Conservation (phyloP, 371 early-diverging fungal genomes). For the Actinomucor elegans region DNA sequence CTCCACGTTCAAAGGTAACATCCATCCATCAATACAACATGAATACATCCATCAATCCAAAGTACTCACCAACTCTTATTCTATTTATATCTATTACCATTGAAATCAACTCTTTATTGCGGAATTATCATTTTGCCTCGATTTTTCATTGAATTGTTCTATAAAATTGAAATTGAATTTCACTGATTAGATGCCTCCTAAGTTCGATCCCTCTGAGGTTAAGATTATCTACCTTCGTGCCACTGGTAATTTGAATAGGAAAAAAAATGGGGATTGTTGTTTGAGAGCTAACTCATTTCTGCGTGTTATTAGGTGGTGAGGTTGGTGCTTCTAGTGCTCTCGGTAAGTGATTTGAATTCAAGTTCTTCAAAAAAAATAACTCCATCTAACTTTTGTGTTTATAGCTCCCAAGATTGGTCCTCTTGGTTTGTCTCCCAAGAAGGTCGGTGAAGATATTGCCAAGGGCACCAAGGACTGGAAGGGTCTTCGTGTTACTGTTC, state of each 20-base stretch:
- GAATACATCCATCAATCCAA: slow-evolving; percentile 21
- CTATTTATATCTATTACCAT: not conserved
- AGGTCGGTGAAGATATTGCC: slow-evolving; percentile 99
- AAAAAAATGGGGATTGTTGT: not conserved
- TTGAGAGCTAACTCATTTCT: not conserved
- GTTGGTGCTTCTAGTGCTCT: slow-evolving; percentile 97
- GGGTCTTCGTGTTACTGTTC: slow-evolving; percentile 97
- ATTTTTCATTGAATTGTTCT: too few species aligned
- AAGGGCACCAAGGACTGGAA: slow-evolving; percentile 94
- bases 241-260: slow-evolving; percentile 65
- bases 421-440: slow-evolving; percentile 98
- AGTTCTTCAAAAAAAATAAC: not conserved
- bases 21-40: slow-evolving; percentile 13
- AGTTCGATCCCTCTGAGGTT: slow-evolving; percentile 87
- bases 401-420: slow-evolving; percentile 99
- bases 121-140: too few species aligned
- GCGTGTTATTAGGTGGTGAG: slow-evolving; percentile 41
- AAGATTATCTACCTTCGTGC: slow-evolving; percentile 94
- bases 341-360: slow-evolving; percentile 49
- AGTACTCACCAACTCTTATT: not conserved
- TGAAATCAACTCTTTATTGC: too few species aligned
- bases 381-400: slow-evolving; percentile 83
- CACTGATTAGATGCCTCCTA: slow-evolving; percentile 79
- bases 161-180: not conserved
- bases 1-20: slow-evolving; percentile 30